A percentile compares a stretch with the other conserved stretches of the same genome.
Conservation (phyloP, 345 rosid species). For the Salix suchowensis region DNA sequence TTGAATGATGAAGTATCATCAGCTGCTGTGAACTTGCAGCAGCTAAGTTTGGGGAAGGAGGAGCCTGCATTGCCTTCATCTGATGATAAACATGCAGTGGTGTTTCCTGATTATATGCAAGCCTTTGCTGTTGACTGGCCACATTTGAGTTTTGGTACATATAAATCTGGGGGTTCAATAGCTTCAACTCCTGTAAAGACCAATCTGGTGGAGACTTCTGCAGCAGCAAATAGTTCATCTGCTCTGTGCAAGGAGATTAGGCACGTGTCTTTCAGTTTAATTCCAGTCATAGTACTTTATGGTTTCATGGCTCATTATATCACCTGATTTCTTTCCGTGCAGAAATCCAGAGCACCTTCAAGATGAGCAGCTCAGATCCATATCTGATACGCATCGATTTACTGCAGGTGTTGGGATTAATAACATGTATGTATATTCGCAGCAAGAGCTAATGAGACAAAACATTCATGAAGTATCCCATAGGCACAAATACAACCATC, state of each 20-base stretch:
- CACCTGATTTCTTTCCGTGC: slow-evolving; percentile 9
- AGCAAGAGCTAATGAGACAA: slow-evolving; percentile 12
- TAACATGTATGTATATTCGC: slow-evolving; percentile 10
- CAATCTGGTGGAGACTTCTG: slow-evolving; percentile 20
- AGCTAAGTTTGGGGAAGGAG: slow-evolving; percentile 27
- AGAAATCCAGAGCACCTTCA: slow-evolving; percentile 21
- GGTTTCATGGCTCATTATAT: slow-evolving; percentile 2
- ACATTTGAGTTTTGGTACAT: slow-evolving; percentile 55
- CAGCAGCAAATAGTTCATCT: slow-evolving; percentile 17
- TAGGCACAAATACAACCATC: slow-evolving; percentile 11
- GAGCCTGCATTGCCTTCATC: slow-evolving; percentile 6
- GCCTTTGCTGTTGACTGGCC: slow-evolving; percentile 43
- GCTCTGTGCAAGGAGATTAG: slow-evolving; percentile 18
- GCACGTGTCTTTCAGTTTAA: slow-evolving; percentile 13
- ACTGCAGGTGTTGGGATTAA: slow-evolving; percentile 19
- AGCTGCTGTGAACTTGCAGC: slow-evolving; percentile 28
- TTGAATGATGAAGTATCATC: slow-evolving; percentile 21
- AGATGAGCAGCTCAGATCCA: slow-evolving; percentile 18
- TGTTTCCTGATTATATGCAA: slow-evolving; percentile 45
- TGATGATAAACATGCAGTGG: slow-evolving; percentile 26
- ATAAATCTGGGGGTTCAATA: slow-evolving; percentile 20
- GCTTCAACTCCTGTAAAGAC: slow-evolving; percentile 15
- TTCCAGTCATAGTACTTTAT: slow-evolving; percentile 1
- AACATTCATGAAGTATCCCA: slow-evolving; percentile 17
- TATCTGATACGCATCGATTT: slow-evolving; percentile 13